phyloP scores from a whole-genome alignment of 331 rosid genomes.

The Stylosanthes scabra region DNA sequence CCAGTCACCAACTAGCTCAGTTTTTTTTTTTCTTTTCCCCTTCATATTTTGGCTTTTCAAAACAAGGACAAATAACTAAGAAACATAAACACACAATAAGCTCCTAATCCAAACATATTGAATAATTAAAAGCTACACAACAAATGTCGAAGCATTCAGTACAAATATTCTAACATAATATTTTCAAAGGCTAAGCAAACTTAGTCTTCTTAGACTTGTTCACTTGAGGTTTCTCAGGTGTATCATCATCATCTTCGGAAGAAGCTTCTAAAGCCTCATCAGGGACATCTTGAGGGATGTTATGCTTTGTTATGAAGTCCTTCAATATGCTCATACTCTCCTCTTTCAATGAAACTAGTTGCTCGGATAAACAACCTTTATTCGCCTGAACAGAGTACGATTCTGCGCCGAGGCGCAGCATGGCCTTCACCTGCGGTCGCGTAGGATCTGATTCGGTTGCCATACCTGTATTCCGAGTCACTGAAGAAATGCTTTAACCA shows the following conservation, averaged over 20 bases:
- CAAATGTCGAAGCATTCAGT: conserved; percentile 8
- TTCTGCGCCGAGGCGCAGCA: conserved; percentile 71
- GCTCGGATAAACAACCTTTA: conserved; percentile 63
- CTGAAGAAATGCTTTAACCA: not conserved
- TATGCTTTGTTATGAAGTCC: conserved; percentile 81
- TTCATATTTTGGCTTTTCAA: too few relatives aligned
- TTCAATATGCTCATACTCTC: conserved; percentile 73
- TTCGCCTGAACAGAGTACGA: conserved; percentile 50
- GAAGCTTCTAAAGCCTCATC: conserved; percentile 67
- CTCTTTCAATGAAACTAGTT: conserved; percentile 66
- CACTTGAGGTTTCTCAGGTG: conserved; percentile 51
- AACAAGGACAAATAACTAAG: not conserved
- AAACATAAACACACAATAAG: not conserved
- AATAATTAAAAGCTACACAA: conserved; percentile 1
- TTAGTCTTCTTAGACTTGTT: conserved; percentile 80
- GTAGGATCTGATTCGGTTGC: conserved; percentile 46
- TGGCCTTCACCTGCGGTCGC: conserved; percentile 55
- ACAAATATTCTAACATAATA: not conserved
- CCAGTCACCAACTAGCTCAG: too few relatives aligned
- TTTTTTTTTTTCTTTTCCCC: too few relatives aligned
- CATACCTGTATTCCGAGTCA: conserved; percentile 46
- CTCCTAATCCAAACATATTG: not conserved
- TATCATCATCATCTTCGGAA: conserved; percentile 61
- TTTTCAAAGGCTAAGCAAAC: conserved; percentile 46
- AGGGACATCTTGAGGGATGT: conserved; percentile 78